These are phyloP conservation scores for Tetracentron sinense DNA, from an alignment of 164 flowering plant species.

Conservation along the genomic window DNA sequence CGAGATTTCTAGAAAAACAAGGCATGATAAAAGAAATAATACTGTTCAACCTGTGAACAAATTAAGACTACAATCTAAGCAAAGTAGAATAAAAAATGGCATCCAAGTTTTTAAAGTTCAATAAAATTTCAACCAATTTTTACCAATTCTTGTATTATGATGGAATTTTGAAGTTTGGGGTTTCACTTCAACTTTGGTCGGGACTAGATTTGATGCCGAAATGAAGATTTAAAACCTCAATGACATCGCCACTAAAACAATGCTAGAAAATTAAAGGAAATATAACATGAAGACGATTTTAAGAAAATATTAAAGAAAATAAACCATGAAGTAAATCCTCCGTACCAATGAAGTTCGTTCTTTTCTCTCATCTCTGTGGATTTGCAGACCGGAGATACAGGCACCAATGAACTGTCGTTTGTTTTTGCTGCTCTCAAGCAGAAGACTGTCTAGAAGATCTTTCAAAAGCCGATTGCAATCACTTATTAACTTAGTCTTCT, in stretches of 20 bases:
- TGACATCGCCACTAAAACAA: too few relatives aligned
- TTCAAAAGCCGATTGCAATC: slow-evolving; percentile 90
- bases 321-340: background rate
- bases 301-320: too few relatives aligned
- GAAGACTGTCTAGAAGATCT: slow-evolving; percentile 89
- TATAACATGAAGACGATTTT: too few relatives aligned
- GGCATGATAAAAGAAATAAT: too few relatives aligned
- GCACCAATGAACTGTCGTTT: slow-evolving; percentile 90
- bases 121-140: too few relatives aligned
- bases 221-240: too few relatives aligned
- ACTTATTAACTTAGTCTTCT: slow-evolving; percentile 92
- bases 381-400: slow-evolving; percentile 80
- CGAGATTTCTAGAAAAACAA: too few relatives aligned
- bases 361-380: slow-evolving; percentile 75
- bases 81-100: too few relatives aligned
- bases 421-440: slow-evolving; percentile 93
- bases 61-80: too few relatives aligned
- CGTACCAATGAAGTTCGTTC: slow-evolving; percentile 85
- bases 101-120: too few relatives aligned
- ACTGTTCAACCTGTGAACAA: background rate
- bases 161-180: background rate
- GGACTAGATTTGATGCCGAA: background rate
- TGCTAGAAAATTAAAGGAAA: too few relatives aligned
- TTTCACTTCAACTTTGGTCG: background rate
- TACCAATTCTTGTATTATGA: background rate